Percentiles rank a stretch among this genome's conserved stretches.
Conservation (phyloP, 257 asterid genomes). For the Henckelia pumila region DNA sequence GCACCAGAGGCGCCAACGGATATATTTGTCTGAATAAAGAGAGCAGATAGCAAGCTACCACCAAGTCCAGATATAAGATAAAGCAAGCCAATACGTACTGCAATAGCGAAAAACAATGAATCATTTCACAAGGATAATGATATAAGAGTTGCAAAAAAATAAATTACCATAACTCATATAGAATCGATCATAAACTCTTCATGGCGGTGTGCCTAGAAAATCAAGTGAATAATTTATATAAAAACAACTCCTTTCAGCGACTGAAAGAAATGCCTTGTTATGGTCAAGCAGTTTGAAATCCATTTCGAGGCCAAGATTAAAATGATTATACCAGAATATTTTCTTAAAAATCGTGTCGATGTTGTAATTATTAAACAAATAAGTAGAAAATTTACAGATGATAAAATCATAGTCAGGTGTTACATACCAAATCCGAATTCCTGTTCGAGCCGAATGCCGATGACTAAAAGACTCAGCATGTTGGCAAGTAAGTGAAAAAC, state of each 20-base stretch:
- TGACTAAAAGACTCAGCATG: slow-evolving; percentile 77
- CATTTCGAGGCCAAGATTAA: background rate
- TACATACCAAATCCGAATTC: slow-evolving; percentile 86
- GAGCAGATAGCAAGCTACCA: slow-evolving; percentile 78
- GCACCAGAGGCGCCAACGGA: slow-evolving; percentile 98
- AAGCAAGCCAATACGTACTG: slow-evolving; percentile 75
- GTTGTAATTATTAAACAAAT: background rate
- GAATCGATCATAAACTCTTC: background rate
- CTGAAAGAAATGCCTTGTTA: background rate
- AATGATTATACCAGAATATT: background rate
- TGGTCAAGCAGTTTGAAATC: background rate
- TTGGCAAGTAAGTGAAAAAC: slow-evolving; percentile 88
- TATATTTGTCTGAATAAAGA: slow-evolving; percentile 74
- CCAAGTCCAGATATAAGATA: slow-evolving; percentile 86
- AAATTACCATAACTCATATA: background rate
- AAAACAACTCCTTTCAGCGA: background rate
- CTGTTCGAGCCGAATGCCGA: slow-evolving; percentile 86
- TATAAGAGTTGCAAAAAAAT: background rate
- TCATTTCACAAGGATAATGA: background rate
- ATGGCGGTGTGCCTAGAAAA: background rate
- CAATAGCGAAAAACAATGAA: slow-evolving; percentile 4
- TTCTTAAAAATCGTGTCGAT: background rate
- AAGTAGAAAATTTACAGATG: background rate
- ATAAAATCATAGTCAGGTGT: slow-evolving; percentile 9
- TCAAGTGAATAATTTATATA: slow-evolving; percentile 8